phyloP scores from a whole-genome alignment of 73 alveolate species.

The Loxodes magnus region DNA sequence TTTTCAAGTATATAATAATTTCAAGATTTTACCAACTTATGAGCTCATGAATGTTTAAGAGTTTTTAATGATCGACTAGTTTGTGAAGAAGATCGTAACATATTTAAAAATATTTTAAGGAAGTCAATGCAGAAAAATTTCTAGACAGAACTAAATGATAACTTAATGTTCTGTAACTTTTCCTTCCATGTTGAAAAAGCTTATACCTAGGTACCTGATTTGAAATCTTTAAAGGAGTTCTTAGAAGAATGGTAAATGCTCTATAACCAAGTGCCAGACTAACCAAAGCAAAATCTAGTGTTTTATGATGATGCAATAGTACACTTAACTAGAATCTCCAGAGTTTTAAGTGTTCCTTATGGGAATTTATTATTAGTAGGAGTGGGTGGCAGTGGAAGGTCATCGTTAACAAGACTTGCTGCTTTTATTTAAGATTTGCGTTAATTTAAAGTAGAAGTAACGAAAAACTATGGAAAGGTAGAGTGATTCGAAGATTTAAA shows the following conservation, averaged over 20 bases:
- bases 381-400: constrained; percentile 81
- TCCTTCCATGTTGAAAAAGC: constrained; percentile 11
- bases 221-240: neutral
- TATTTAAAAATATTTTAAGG: constrained; percentile 37
- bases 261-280: constrained; percentile 10
- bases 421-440: constrained; percentile 71
- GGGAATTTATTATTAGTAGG: constrained; percentile 91
- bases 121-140: constrained; percentile 44
- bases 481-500: constrained; percentile 82
- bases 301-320: constrained; percentile 84
- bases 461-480: constrained; percentile 61
- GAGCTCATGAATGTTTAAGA: constrained; percentile 90
- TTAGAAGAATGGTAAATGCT: constrained; percentile 7
- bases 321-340: constrained; percentile 82
- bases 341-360: constrained; percentile 77
- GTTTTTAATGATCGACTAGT: constrained; percentile 85
- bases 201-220: constrained; percentile 12
- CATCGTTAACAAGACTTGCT: constrained; percentile 55
- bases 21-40: constrained; percentile 50
- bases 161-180: constrained; percentile 8
- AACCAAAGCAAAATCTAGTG: constrained; percentile 73
- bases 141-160: constrained; percentile 54
- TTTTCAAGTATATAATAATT: constrained; percentile 41
- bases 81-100: constrained; percentile 64
- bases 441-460: constrained; percentile 68